Conservation (phyloP, 768 basidiomycete genomes). For the Pleurotus cornucopiae region DNA sequence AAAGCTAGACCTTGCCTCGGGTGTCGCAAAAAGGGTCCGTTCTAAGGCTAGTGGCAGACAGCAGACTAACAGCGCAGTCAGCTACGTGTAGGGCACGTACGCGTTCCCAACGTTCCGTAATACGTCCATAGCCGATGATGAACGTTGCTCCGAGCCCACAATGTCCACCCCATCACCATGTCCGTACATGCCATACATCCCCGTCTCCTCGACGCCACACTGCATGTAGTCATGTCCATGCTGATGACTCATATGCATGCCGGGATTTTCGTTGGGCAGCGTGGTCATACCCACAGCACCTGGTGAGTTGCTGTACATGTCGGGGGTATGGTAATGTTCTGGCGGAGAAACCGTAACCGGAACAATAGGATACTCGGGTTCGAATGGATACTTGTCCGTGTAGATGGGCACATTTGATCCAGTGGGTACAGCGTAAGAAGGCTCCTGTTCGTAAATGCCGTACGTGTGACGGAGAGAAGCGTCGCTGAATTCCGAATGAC, state of each 20-base stretch:
- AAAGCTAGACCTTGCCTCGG: too few species aligned
- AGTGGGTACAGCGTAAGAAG: not conserved
- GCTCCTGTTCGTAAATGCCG: not conserved
- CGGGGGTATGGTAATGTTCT: not conserved
- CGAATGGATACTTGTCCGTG: not conserved
- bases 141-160: not conserved
- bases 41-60: too few species aligned
- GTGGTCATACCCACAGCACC: not conserved
- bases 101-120: too few species aligned
- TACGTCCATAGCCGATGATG: too few species aligned
- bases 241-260: not conserved
- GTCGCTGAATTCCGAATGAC: not conserved
- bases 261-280: not conserved
- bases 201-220: not conserved
- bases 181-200: conserved; percentile 1
- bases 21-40: too few species aligned
- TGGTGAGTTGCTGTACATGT: not conserved
- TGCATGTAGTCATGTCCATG: conserved; percentile 2
- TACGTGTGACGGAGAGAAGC: not conserved
- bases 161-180: not conserved
- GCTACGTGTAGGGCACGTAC: too few species aligned
- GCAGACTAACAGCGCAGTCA: too few species aligned
- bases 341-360: not conserved
- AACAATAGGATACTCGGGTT: not conserved
- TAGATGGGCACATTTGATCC: not conserved